Base-by-base conservation (phyloP, 2,329 filamentous ascomycete genomes). In the Pseudogymnoascus sp. region DNA sequence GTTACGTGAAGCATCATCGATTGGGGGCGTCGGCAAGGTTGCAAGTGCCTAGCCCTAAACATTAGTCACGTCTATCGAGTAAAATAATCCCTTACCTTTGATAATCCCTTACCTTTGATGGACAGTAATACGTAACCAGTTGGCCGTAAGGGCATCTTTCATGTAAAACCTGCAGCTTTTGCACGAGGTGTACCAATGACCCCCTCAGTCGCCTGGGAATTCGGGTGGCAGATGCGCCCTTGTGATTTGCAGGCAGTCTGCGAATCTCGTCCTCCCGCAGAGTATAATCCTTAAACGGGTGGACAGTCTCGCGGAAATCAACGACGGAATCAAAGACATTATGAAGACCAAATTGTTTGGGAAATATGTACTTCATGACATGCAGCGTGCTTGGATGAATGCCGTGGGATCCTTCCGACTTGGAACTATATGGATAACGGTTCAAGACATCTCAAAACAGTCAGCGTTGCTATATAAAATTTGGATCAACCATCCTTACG, bases 341-440 rank as follows among this genome's bases (percentile, higher is more conserved):
- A 69, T 95, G 90, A 3, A 99, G 76, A 12, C 83, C 83, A 68
- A 96, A 97, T 68, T 97, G 92, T 9, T 86, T 81, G 30, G 94
- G 94, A 66, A 99, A 99, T 1, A 99, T 85, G 72, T 97, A 92
- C 77, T 92, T 94, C 81, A 96, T 83, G 18, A 95, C 74, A 65
- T 88, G 89, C 9, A 84, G 69, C 0, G 84, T 88, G 63, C 86
- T 80, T 10, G 73, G 76, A 67, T 66, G 81, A 74, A 35, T 74
- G 63, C 38, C 72, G 62, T 66, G 34, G 57, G 19, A 19, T 38
- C 13, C 41, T 15, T 23, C 33, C 62, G 61, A 3, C 57, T 48
- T 0, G 37, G 52, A 57, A 13, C 12, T 33, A 15, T 48, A 67
- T 34, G 79, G 73, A 64, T 80, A 88, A 19, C 90, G 83, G 69